Percentiles rank a stretch among this genome's conserved stretches.
Evolutionary conservation across 129 eudicot genomes (phyloP).

Genomic region (carrot (Daucus carota)): DH1_v3.0 NC_030381.2:2169001-2169500

Average conservation of each 20-base stretch:
- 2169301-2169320: not conserved
- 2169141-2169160: not conserved
- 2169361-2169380: not conserved
- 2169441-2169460: too few relatives aligned
- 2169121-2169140: not conserved
- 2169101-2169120: not conserved
- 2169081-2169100: not conserved
- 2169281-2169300: not conserved
- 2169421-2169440: too few relatives aligned
- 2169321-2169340: not conserved
- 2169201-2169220: not conserved
- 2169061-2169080: not conserved
- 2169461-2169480: too few relatives aligned
- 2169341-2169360: not conserved
- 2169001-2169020: not conserved
- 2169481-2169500: too few relatives aligned
- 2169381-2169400: not conserved
- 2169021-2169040: not conserved
- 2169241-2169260: not conserved
- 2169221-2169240: not conserved
- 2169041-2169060: not conserved
- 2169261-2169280: not conserved
- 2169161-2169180: not conserved
- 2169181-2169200: not conserved
- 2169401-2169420: too few relatives aligned